phyloP scores from a whole-genome alignment of 2,329 filamentous ascomycete species.

The Didymellaceae sp. region DNA sequence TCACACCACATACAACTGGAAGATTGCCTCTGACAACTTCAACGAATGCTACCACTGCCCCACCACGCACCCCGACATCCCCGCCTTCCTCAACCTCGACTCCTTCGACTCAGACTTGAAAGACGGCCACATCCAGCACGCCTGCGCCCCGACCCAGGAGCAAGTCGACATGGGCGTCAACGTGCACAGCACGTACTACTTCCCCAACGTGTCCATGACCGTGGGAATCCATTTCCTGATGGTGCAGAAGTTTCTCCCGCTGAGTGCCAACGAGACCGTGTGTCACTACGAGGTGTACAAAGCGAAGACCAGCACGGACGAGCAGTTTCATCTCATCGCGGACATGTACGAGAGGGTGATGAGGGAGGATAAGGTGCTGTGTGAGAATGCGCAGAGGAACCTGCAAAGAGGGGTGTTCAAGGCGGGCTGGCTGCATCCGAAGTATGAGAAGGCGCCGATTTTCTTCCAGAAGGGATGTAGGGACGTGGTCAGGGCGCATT shows the following conservation, averaged over 20 bases:
- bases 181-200: conserved; percentile 38
- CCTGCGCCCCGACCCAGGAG: conserved; percentile 26
- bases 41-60: conserved; percentile 71
- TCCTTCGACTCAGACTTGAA: conserved; percentile 51
- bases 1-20: conserved; percentile 37
- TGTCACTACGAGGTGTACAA: conserved; percentile 69
- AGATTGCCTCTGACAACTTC: conserved; percentile 61
- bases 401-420: conserved; percentile 65
- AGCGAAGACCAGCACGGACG: conserved; percentile 63
- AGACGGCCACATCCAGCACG: conserved; percentile 37
- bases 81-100: conserved; percentile 61
- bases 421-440: conserved; percentile 66
- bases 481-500: conserved; percentile 49
- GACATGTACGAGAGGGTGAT: conserved; percentile 68
- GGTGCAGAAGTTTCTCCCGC: conserved; percentile 66
- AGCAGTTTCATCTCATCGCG: conserved; percentile 63
- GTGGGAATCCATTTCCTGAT: conserved; percentile 61
- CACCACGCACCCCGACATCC: conserved; percentile 64
- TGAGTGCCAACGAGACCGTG: conserved; percentile 53
- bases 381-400: conserved; percentile 64
- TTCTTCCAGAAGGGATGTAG: conserved; percentile 61
- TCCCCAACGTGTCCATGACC: conserved; percentile 32
- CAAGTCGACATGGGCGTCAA: conserved; percentile 26
- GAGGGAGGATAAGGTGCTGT: conserved; percentile 68
- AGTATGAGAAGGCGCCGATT: conserved; percentile 63